Percentiles rank a stretch among this genome's conserved stretches.
Evolutionary conservation across 371 early-diverging fungal species (phyloP).

Genomic region (Chytridiales sp.): DNA sequence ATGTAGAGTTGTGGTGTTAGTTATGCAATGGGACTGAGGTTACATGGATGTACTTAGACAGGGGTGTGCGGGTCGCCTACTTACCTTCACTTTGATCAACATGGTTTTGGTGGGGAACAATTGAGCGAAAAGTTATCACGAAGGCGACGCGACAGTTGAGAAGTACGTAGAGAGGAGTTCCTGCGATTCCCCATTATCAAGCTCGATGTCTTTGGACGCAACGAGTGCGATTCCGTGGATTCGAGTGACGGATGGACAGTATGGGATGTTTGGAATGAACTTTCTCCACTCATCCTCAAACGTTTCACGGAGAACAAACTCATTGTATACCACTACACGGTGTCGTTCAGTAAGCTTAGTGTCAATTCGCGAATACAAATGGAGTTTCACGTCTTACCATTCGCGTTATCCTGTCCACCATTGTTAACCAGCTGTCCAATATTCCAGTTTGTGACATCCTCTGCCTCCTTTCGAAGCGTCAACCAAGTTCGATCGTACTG

Average conservation of each 20-base stretch:
- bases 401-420: slow-evolving; percentile 1
- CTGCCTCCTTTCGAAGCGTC: background rate
- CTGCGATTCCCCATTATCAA: background rate
- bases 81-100: slow-evolving; percentile 89
- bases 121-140: too few relatives aligned
- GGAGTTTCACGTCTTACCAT: slow-evolving; percentile 13
- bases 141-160: too few relatives aligned
- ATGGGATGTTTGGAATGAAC: slow-evolving; percentile 22
- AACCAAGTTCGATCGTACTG: slow-evolving; percentile 16
- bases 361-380: too few relatives aligned
- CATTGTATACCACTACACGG: slow-evolving; percentile 18
- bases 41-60: slow-evolving; percentile 3
- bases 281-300: slow-evolving; percentile 11
- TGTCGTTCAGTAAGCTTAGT: too few relatives aligned
- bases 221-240: slow-evolving; percentile 23
- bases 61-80: background rate
- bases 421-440: slow-evolving; percentile 28
- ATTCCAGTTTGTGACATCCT: slow-evolving; percentile 7
- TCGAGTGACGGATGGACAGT: slow-evolving; percentile 2
- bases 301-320: slow-evolving; percentile 5
- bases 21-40: background rate
- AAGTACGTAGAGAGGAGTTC: too few relatives aligned
- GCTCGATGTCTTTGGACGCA: slow-evolving; percentile 3
- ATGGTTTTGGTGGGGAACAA: too few relatives aligned
- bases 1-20: slow-evolving; percentile 2